Percentiles rank a stretch among this genome's conserved stretches.
phyloP scores from a whole-genome alignment of 2,329 filamentous ascomycete species.

The Akanthomyces lecanii region DNA sequence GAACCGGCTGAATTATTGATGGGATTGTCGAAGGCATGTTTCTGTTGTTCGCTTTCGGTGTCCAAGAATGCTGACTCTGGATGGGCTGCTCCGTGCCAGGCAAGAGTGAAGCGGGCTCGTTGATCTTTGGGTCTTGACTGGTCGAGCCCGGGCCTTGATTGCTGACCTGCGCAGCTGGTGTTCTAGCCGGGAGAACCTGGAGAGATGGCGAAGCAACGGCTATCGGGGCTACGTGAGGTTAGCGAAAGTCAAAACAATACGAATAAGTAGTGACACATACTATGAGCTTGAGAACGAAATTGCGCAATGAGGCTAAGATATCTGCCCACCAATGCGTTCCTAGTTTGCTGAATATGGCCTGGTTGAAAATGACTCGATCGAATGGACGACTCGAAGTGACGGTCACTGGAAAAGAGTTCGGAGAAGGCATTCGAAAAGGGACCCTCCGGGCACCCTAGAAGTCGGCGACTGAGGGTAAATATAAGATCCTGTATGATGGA shows the following conservation, averaged over 20 bases:
- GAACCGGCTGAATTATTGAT: background rate
- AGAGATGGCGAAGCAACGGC: background rate
- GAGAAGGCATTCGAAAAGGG: constrained; percentile 20
- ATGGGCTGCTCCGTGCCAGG: background rate
- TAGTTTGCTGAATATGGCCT: background rate
- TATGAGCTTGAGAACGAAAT: background rate
- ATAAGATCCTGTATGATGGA: constrained; percentile 24
- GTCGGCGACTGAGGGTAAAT: constrained; percentile 29
- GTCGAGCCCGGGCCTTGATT: background rate
- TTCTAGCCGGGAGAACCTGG: background rate
- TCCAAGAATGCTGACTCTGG: background rate
- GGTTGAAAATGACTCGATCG: background rate
- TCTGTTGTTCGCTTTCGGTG: background rate
- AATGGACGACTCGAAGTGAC: constrained; percentile 20
- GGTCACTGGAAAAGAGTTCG: constrained; percentile 25
- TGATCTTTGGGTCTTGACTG: background rate
- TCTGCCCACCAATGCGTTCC: background rate
- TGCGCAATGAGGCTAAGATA: background rate
- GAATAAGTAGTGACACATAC: background rate
- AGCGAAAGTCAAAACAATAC: background rate
- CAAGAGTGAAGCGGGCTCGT: background rate
- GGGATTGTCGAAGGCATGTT: background rate
- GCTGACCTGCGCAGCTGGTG: background rate
- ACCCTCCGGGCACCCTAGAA: constrained; percentile 24
- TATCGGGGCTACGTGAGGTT: background rate